Evolutionary conservation across 2,329 filamentous ascomycete species (phyloP).

Genomic region (Myriosclerotinia duriaeana): DNA sequence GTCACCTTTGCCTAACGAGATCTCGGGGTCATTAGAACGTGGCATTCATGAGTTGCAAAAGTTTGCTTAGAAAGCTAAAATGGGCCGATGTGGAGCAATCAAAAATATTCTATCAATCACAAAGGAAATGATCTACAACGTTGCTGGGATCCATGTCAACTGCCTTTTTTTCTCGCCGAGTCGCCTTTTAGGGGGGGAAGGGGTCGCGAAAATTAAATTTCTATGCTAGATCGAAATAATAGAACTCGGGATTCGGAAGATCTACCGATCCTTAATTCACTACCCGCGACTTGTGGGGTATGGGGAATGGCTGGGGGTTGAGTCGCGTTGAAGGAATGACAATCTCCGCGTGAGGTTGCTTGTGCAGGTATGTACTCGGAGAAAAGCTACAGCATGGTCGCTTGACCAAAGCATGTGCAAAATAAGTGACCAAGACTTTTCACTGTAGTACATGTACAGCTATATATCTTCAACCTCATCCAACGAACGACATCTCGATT

Average conservation of each 20-base stretch:
- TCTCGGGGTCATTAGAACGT: conserved; percentile 19
- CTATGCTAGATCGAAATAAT: neutral
- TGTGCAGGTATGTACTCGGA: conserved; percentile 20
- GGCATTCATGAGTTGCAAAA: conserved; percentile 15
- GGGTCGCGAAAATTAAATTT: neutral
- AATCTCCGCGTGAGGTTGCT: conserved; percentile 26
- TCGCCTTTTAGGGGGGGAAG: neutral
- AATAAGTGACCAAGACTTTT: conserved; percentile 13
- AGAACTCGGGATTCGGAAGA: conserved; percentile 20
- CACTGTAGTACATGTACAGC: conserved; percentile 7
- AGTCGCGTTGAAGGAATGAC: conserved; percentile 17
- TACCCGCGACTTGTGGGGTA: conserved; percentile 21
- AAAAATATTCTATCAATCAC: neutral
- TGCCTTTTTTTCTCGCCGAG: neutral
- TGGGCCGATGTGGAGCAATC: conserved; percentile 7
- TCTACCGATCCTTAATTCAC: conserved; percentile 16
- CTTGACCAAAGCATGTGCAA: conserved; percentile 26
- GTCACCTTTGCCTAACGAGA: neutral
- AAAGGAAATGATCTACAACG: conserved; percentile 11
- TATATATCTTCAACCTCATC: conserved; percentile 1
- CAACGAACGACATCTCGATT: conserved; percentile 1
- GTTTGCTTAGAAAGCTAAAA: conserved; percentile 8
- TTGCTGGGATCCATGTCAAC: conserved; percentile 13
- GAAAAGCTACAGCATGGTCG: conserved; percentile 13
- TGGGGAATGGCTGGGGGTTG: conserved; percentile 7